phyloP scores from a whole-genome alignment of 2,329 filamentous ascomycete species.

The Ophiostoma montium region DNA sequence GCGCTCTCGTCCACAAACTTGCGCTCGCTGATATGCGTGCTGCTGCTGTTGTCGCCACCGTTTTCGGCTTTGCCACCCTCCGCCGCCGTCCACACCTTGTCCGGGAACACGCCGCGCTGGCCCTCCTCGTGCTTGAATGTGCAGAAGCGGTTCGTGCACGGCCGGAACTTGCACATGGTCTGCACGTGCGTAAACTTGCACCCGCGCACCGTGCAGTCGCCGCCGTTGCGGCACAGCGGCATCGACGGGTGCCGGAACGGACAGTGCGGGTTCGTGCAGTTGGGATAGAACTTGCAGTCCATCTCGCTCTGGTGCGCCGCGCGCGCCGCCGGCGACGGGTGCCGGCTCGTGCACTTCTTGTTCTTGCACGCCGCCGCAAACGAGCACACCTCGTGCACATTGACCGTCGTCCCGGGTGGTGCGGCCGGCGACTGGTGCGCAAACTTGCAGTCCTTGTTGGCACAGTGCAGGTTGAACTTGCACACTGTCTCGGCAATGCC shows the following conservation, averaged over 20 bases:
- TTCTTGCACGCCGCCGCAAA: slow-evolving; percentile 93
- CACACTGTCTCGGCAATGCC: slow-evolving; percentile 59
- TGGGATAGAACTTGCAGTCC: slow-evolving; percentile 83
- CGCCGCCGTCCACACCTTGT: slow-evolving; percentile 80
- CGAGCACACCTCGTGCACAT: slow-evolving; percentile 65
- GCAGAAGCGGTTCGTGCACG: slow-evolving; percentile 80
- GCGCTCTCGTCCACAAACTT: slow-evolving; percentile 66
- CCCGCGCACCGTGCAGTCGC: slow-evolving; percentile 63
- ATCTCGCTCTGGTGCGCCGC: slow-evolving; percentile 66
- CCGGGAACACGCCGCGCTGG: slow-evolving; percentile 69
- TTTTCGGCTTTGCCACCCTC: neutral
- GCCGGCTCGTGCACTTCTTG: slow-evolving; percentile 78
- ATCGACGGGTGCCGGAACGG: slow-evolving; percentile 79
- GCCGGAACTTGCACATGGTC: slow-evolving; percentile 78
- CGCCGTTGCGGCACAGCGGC: slow-evolving; percentile 81
- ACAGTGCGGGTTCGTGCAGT: slow-evolving; percentile 78
- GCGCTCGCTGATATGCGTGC: slow-evolving; percentile 63
- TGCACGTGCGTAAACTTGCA: slow-evolving; percentile 87
- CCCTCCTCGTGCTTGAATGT: slow-evolving; percentile 83
- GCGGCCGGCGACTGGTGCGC: slow-evolving; percentile 91
- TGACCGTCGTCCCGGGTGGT: slow-evolving; percentile 60
- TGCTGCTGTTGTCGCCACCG: slow-evolving; percentile 12
- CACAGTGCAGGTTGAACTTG: slow-evolving; percentile 80
- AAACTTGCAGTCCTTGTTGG: slow-evolving; percentile 79
- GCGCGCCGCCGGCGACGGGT: slow-evolving; percentile 79